Percentiles rank a stretch among this genome's conserved stretches.
Evolutionary conservation across 768 basidiomycete species (phyloP).

Genomic region (Leccinum subtestaceum): DNA sequence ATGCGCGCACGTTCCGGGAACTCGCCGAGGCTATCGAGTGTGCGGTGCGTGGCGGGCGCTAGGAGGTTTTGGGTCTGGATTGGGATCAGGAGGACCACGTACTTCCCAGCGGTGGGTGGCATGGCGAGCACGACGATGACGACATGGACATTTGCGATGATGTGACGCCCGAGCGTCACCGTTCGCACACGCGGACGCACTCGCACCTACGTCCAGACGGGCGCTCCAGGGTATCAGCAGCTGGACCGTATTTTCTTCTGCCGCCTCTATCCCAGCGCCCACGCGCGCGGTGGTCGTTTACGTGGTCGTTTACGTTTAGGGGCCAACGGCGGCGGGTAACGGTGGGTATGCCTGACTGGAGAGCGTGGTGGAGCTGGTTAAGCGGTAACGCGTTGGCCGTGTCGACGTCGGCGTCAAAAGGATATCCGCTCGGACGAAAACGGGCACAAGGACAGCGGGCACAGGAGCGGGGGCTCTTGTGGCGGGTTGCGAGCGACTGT

Average conservation of each 20-base stretch:
- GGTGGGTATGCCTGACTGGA: conserved; percentile 41
- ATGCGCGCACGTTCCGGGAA: conserved; percentile 43
- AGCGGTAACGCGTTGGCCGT: neutral
- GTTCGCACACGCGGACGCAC: neutral
- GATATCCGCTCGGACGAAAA: conserved; percentile 10
- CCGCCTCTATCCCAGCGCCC: conserved; percentile 31
- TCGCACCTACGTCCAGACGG: neutral
- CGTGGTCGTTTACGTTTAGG: conserved; percentile 53
- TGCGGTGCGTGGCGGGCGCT: conserved; percentile 56
- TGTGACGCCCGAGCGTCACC: neutral
- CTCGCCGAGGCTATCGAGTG: conserved; percentile 67
- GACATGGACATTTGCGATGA: neutral
- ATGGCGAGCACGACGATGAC: conserved; percentile 20
- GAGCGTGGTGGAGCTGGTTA: conserved; percentile 12
- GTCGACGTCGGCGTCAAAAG: conserved; percentile 7
- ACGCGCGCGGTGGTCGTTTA: conserved; percentile 32
- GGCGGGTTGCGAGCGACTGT: conserved; percentile 39
- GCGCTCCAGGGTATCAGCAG: neutral
- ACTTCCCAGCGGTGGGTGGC: conserved; percentile 33
- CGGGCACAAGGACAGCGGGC: conserved; percentile 7
- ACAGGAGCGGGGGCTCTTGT: conserved; percentile 31
- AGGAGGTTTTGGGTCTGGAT: conserved; percentile 57
- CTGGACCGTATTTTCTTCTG: conserved; percentile 37
- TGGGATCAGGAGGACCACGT: conserved; percentile 46
- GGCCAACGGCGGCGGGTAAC: conserved; percentile 57